Evolutionary conservation across 495 filamentous ascomycete genomes (phyloP), one percentile per base, ranked within the genome.

Genomic region (Hypoxylon intermedium): DNA sequence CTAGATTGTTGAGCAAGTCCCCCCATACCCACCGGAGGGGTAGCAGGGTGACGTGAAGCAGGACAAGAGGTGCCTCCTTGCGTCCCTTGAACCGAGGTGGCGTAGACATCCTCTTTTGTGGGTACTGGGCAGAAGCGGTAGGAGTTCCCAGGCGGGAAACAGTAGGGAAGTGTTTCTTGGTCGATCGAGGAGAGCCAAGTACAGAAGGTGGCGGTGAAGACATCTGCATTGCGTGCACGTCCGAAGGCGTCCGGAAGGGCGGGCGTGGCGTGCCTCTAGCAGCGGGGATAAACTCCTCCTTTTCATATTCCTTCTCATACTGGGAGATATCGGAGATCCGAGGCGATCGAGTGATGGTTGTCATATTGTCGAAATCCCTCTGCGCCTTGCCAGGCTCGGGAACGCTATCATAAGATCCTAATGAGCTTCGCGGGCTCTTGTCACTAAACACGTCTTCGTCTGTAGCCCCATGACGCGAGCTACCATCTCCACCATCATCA

Each of bases 11-110:
- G 58, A 75, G 9, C 3, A 87, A 78, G 2, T 83, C 76, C 1
- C 89, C 83, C 63, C 91, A 92, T 0, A 85, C 79, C 57, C 88
- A 87, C 0, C 85, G 82, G 7, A 90, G 75, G 0, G 90, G 87
- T 1, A 97, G 81, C 1, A 97, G 72, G 0, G 90, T 96, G 47
- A 93, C 89, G 63, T 98, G 93, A 1, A 98, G 79, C 6, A 97
- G 79, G 3, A 97, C 90, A 6, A 98, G 84, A 1, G 93, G 93
- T 19, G 65, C 72, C 33, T 83, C 77, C 69, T 79, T 73, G 59
- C 73, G 75, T 57, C 46, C 67, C 74, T 74, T 81, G 53, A 82
- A 79, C 13, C 75, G 72, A 13, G 73, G 71, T 9, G 77, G 82
- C 18, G 78, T 85, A 47, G 80, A 83, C 62, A 84, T 87, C 48